phyloP scores from a whole-genome alignment of 768 basidiomycete genomes.

The Mrakia blollopis region DNA sequence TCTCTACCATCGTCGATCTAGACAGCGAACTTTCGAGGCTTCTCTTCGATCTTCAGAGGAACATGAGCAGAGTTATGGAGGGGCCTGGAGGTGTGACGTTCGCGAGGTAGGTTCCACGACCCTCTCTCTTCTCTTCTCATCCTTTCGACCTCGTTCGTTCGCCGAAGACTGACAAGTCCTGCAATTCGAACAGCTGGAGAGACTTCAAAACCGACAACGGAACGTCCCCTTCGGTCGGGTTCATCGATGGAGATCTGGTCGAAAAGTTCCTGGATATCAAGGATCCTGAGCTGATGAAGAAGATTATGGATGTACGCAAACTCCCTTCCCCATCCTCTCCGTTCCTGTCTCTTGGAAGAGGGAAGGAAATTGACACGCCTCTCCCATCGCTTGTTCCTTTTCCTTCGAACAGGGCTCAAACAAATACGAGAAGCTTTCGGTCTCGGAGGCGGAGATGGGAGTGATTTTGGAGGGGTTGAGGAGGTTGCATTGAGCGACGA shows the following conservation, averaged over 20 bases:
- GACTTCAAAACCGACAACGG: conserved; percentile 50
- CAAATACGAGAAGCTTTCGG: conserved; percentile 56
- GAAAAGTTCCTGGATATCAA: conserved; percentile 57
- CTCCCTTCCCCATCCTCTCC: not conserved
- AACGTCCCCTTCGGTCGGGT: conserved; percentile 59
- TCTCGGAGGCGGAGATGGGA: conserved; percentile 49
- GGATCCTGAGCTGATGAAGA: conserved; percentile 46
- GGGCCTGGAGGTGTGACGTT: conserved; percentile 59
- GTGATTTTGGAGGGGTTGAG: conserved; percentile 49
- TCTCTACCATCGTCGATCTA: conserved; percentile 66
- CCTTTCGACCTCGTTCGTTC: not conserved
- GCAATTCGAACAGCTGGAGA: conserved; percentile 55
- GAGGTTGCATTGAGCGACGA: conserved; percentile 46
- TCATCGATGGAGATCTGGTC: conserved; percentile 83
- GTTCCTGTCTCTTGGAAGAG: not conserved
- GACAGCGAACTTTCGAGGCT: conserved; percentile 52
- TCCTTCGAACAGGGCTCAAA: conserved; percentile 49
- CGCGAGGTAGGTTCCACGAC: conserved; percentile 57
- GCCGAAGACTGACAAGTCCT: not conserved
- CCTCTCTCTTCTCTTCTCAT: not conserved
- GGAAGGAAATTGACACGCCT: not conserved
- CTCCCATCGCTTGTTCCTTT: too few relatives aligned
- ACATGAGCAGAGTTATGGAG: conserved; percentile 56
- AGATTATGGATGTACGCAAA: conserved; percentile 49
- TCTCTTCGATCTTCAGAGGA: conserved; percentile 68